Conservation (phyloP, 768 basidiomycete genomes). For the Tylopilus cervinicoccineus region DNA sequence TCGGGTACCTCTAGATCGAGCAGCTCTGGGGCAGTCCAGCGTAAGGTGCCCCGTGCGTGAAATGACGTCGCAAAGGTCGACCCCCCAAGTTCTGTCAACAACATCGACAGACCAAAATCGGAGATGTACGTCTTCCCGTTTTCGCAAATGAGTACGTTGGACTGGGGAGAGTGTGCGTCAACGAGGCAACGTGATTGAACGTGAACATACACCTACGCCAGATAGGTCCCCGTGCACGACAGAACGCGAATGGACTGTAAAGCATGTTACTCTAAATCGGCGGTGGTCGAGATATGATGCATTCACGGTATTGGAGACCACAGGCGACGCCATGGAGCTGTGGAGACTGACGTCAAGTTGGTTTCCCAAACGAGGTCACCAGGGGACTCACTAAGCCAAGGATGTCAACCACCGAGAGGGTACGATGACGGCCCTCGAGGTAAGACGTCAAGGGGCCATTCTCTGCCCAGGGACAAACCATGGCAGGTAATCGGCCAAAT, state of each 20-base stretch:
- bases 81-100: conserved; percentile 7
- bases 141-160: conserved; percentile 40
- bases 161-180: conserved; percentile 21
- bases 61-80: conserved; percentile 17
- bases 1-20: conserved; percentile 2
- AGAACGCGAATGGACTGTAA: conserved; percentile 15
- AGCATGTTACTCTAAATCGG: neutral
- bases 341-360: neutral
- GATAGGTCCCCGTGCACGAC: conserved; percentile 20
- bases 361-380: too few relatives aligned
- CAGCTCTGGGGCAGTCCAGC: conserved; percentile 19
- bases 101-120: conserved; percentile 40
- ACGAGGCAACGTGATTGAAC: neutral
- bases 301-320: conserved; percentile 15
- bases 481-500: conserved; percentile 25
- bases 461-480: conserved; percentile 27
- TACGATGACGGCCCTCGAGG: conserved; percentile 9
- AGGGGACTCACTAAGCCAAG: neutral
- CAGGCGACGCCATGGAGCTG: conserved; percentile 11
- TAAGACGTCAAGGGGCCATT: conserved; percentile 22
- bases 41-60: conserved; percentile 10
- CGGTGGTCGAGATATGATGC: too few relatives aligned
- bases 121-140: conserved; percentile 35
- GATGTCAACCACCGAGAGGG: conserved; percentile 1
- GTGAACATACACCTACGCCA: conserved; percentile 5